Evolutionary conservation across 1,284 basidiomycete species (phyloP).

Genomic region (Apiotrichum laibachii): DNA sequence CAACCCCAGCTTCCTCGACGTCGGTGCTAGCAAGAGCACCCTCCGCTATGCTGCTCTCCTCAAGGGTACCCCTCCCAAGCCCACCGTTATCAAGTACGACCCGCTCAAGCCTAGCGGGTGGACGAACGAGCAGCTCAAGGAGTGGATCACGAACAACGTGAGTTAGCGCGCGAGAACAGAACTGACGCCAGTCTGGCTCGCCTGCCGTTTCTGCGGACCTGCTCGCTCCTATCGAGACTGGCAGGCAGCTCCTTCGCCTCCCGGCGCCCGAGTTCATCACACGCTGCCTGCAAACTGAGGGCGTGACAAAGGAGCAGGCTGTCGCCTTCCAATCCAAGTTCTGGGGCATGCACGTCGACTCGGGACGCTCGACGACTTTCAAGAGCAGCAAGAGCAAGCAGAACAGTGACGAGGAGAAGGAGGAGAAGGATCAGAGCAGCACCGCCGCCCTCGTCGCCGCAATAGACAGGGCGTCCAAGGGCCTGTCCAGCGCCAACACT

Average conservation of each 20-base stretch:
- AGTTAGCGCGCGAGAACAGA: background rate
- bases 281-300: background rate
- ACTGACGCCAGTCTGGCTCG: conserved; percentile 2
- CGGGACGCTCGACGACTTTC: background rate
- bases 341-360: conserved; percentile 6
- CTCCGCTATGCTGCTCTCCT: conserved; percentile 1
- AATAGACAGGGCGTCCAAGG: background rate
- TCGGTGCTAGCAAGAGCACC: conserved; percentile 1
- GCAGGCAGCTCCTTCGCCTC: conserved; percentile 4
- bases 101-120: background rate
- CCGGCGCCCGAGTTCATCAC: background rate
- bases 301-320: conserved; percentile 1
- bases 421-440: background rate
- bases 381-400: background rate
- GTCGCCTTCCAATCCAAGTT: conserved; percentile 2
- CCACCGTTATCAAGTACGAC: background rate
- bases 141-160: background rate
- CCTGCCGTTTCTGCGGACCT: background rate
- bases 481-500: background rate
- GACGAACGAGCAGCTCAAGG: background rate
- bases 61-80: background rate
- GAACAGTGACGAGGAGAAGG: background rate
- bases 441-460: background rate
- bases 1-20: conserved; percentile 3
- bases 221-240: background rate